These are phyloP conservation scores for Phytophthora fragariaefolia DNA, from an alignment of 352 stramenopile genomes.

Conservation along the genomic window DNA sequence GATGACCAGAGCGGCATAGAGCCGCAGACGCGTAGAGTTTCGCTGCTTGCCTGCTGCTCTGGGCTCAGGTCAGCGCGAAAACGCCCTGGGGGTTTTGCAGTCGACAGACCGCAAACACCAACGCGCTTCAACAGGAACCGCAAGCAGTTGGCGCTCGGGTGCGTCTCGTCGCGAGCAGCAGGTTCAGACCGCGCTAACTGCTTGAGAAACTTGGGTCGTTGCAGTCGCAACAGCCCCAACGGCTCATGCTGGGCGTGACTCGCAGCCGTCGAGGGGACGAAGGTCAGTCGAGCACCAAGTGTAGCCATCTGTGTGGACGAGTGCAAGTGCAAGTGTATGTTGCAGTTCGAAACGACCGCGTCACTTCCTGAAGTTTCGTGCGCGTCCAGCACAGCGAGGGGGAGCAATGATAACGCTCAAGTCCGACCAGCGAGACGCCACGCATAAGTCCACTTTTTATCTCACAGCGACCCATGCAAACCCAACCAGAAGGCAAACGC, in stretches of 20 bases:
- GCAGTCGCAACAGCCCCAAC: background rate
- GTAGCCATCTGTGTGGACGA: constrained; percentile 35
- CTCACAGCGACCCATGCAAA: background rate
- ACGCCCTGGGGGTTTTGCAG: background rate
- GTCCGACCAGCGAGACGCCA: too few species aligned
- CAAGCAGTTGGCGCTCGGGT: constrained; percentile 6
- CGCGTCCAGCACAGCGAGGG: too few species aligned
- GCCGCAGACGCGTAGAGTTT: constrained; percentile 14
- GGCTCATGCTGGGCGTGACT: too few species aligned
- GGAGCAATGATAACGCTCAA: too few species aligned
- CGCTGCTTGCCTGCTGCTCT: constrained; percentile 5
- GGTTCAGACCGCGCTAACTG: constrained; percentile 1
- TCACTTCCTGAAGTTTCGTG: constrained; percentile 20
- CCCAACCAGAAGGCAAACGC: constrained; percentile 23
- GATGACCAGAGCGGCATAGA: constrained; percentile 39
- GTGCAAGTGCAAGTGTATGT: constrained; percentile 36
- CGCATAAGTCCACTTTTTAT: background rate
- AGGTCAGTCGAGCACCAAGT: background rate
- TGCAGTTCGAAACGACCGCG: constrained; percentile 31
- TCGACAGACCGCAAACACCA: background rate
- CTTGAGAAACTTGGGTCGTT: constrained; percentile 1
- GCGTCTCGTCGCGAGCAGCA: background rate
- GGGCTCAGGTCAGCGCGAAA: background rate
- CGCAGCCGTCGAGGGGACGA: constrained; percentile 15
- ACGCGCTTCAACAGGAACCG: background rate